Evolutionary conservation across 805 yeast species (phyloP).

Genomic region (Torulaspora quercuum): DNA sequence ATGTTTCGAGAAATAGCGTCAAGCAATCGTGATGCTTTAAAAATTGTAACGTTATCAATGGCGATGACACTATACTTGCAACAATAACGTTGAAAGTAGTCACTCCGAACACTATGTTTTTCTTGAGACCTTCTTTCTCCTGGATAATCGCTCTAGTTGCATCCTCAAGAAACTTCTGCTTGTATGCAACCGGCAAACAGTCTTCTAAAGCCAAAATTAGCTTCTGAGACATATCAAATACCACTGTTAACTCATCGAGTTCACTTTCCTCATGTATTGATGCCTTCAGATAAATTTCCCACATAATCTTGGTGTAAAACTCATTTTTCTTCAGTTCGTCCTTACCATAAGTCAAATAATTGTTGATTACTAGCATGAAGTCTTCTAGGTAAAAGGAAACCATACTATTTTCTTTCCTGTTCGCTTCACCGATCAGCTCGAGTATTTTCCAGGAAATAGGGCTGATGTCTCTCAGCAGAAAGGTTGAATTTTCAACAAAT

Average conservation of each 20-base stretch:
- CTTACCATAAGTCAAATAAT: conserved; percentile 61
- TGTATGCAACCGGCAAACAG: conserved; percentile 41
- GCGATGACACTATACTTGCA: conserved; percentile 60
- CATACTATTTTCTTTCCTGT: conserved; percentile 41
- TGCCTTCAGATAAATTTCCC: conserved; percentile 47
- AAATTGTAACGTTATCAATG: conserved; percentile 48
- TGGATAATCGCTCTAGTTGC: conserved; percentile 38
- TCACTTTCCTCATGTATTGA: conserved; percentile 47
- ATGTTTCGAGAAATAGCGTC: conserved; percentile 49
- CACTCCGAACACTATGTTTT: conserved; percentile 33
- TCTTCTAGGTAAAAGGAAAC: conserved; percentile 74
- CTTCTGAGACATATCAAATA: conserved; percentile 62
- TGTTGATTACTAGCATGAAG: conserved; percentile 65
- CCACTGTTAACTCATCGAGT: conserved; percentile 52
- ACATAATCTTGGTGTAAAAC: conserved; percentile 47
- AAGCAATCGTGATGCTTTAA: conserved; percentile 47
- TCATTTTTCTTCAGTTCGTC: conserved; percentile 48
- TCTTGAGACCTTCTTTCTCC: conserved; percentile 28
- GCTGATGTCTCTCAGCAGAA: conserved; percentile 56
- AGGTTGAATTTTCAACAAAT: conserved; percentile 64
- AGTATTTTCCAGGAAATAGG: conserved; percentile 75
- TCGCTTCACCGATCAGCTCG: conserved; percentile 43
- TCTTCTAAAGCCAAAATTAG: conserved; percentile 57
- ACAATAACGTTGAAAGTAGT: conserved; percentile 53
- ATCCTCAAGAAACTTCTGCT: conserved; percentile 45